These are phyloP conservation scores for Vishniacozyma victoriae DNA, from an alignment of 768 basidiomycete species.

Conservation along the genomic window DNA sequence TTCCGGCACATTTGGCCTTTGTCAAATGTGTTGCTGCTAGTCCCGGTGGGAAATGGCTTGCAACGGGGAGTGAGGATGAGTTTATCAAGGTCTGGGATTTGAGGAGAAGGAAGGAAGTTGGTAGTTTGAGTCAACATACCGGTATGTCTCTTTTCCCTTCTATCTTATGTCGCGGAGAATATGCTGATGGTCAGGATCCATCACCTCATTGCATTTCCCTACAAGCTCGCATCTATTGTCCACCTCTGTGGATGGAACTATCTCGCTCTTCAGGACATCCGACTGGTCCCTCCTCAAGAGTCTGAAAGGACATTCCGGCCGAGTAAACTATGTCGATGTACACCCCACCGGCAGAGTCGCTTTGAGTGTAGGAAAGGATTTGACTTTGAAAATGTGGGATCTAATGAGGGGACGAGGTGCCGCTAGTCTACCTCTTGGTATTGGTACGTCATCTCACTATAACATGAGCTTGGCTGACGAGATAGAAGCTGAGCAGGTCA, in stretches of 20 bases:
- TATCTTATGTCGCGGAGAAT: neutral
- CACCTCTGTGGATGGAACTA: slow-evolving; percentile 84
- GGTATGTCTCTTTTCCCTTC: slow-evolving; percentile 52
- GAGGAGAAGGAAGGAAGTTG: slow-evolving; percentile 82
- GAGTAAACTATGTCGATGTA: slow-evolving; percentile 81
- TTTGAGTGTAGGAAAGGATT: slow-evolving; percentile 82
- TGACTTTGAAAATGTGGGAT: slow-evolving; percentile 95
- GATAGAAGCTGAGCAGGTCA: slow-evolving; percentile 93
- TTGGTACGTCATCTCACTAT: slow-evolving; percentile 55
- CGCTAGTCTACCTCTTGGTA: slow-evolving; percentile 81
- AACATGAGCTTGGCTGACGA: neutral
- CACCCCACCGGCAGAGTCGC: slow-evolving; percentile 91
- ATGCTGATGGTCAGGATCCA: slow-evolving; percentile 64
- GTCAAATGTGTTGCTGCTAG: slow-evolving; percentile 86
- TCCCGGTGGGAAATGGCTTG: slow-evolving; percentile 93
- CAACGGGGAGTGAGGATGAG: slow-evolving; percentile 92
- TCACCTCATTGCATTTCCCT: slow-evolving; percentile 80
- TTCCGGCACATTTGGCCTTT: slow-evolving; percentile 91
- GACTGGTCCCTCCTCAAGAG: slow-evolving; percentile 87
- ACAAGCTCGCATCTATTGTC: slow-evolving; percentile 84
- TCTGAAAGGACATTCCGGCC: slow-evolving; percentile 87
- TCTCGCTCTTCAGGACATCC: slow-evolving; percentile 82
- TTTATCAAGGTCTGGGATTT: slow-evolving; percentile 97
- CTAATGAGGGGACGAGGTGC: slow-evolving; percentile 87
- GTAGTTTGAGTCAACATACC: slow-evolving; percentile 89